Percentiles rank a stretch among this genome's conserved stretches.
Evolutionary conservation across 1,284 basidiomycete species (phyloP).

Genomic region (Volvariella surrecta): DNA sequence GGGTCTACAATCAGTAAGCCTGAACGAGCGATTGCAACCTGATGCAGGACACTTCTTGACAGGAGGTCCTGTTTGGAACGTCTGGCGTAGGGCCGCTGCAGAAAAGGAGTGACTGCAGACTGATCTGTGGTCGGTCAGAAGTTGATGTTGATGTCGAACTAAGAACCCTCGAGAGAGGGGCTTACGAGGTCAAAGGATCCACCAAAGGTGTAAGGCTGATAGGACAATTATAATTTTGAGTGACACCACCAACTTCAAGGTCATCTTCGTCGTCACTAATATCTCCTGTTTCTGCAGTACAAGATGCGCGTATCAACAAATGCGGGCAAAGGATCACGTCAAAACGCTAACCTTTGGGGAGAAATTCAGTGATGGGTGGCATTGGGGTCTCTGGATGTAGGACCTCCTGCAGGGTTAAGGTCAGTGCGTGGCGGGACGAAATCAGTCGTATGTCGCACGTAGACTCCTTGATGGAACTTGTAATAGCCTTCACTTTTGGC

Average conservation of each 20-base stretch:
- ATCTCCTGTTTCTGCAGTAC: conserved; percentile 59
- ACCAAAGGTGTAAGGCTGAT: conserved; percentile 55
- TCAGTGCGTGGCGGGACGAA: conserved; percentile 3
- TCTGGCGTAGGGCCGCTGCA: conserved; percentile 46
- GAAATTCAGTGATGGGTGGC: conserved; percentile 69
- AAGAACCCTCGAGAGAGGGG: conserved; percentile 8
- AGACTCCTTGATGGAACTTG: conserved; percentile 58
- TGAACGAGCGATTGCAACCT: conserved; percentile 56
- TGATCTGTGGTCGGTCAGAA: conserved; percentile 27
- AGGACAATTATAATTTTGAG: conserved; percentile 77
- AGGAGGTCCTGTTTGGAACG: conserved; percentile 29
- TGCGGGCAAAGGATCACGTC: conserved; percentile 3
- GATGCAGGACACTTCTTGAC: conserved; percentile 55
- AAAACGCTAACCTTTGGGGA: conserved; percentile 49
- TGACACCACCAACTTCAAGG: conserved; percentile 73
- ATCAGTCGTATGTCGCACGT: conserved; percentile 37
- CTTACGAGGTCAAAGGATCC: conserved; percentile 72
- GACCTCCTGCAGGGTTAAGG: conserved; percentile 42
- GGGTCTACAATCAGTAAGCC: conserved; percentile 37
- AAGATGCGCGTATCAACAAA: conserved; percentile 5
- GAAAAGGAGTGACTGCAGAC: conserved; percentile 72
- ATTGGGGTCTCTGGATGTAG: conserved; percentile 58
- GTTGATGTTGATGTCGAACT: conserved; percentile 2
- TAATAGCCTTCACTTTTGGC: conserved; percentile 52
- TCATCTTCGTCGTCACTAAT: conserved; percentile 73